Percentiles rank a stretch among this genome's conserved stretches.
These are phyloP conservation scores for Cyclotella baltica DNA, from an alignment of 108 stramenopile genomes.

Conservation along the genomic window DNA sequence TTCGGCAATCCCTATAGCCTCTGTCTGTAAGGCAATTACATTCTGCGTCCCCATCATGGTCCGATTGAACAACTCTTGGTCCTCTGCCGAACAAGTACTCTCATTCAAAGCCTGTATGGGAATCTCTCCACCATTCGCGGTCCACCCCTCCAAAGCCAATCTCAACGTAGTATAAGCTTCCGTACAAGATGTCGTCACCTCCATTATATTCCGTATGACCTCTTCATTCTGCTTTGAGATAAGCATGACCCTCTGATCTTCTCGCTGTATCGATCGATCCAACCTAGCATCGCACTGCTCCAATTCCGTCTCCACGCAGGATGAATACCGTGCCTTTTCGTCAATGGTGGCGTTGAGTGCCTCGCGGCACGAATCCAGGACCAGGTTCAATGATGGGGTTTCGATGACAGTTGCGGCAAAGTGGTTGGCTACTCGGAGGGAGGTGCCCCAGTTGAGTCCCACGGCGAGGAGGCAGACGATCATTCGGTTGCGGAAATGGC, in stretches of 20 bases:
- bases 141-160: conserved; percentile 48
- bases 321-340: conserved; percentile 34
- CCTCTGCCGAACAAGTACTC: conserved; percentile 35
- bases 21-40: conserved; percentile 50
- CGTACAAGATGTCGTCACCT: conserved; percentile 33
- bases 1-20: conserved; percentile 38
- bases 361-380: conserved; percentile 20
- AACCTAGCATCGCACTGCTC: conserved; percentile 36
- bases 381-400: conserved; percentile 39
- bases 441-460: conserved; percentile 46
- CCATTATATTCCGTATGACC: conserved; percentile 13
- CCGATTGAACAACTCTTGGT: conserved; percentile 37
- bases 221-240: conserved; percentile 37
- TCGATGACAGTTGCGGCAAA: conserved; percentile 34
- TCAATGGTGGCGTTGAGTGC: conserved; percentile 38
- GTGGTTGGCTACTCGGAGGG: conserved; percentile 41
- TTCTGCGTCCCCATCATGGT: conserved; percentile 44
- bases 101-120: conserved; percentile 5
- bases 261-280: conserved; percentile 29
- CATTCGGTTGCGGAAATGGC: conserved; percentile 50
- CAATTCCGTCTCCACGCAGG: conserved; percentile 42
- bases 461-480: conserved; percentile 41
- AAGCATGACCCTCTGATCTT: conserved; percentile 30
- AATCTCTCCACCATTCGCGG: conserved; percentile 32
- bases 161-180: conserved; percentile 46